Evolutionary conservation across 495 filamentous ascomycete genomes (phyloP), one percentile per base, ranked within the genome.

Genomic region (Aspergillus steynii): DNA sequence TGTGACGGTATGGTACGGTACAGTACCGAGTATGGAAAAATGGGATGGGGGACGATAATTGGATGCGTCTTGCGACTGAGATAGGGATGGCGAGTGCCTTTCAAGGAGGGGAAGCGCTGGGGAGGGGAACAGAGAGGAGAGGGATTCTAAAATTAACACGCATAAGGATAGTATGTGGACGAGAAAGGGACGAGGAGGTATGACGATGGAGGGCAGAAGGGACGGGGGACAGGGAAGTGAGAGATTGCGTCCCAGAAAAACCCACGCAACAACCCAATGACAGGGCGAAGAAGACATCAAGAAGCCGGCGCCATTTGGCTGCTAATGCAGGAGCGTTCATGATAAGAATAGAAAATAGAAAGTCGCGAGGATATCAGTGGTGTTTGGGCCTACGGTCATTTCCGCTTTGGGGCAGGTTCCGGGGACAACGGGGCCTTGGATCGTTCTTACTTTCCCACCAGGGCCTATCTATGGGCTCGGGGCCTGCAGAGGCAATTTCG

Each of bases 321-420:
- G 25, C 49, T 51, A 51, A 26, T 51, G 49, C 49, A 51, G 49
- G 25, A 51, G 49, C 8, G 25, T 51, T 51, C 20, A 20, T 25
- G 49, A 51, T 51, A 51, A 51, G 49, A 51, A 51, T 51, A 51
- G 49, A 51, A 51, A 51, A 26, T 26, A 20, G 8, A 51, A 51
- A 26, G 3, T 31, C 6, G 29, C 3, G 29, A 31, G 29, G 29
- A 31, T 31, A 31, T 31, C 29, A 31, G 29, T 31, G 29, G 29
- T 31, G 29, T 31, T 31, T 31, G 29, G 29, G 29, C 29, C 29
- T 31, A 31, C 29, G 29, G 29, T 31, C 29, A 31, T 31, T 31
- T 31, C 49, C 49, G 12, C 28, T 51, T 51, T 25, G 2, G 49
- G 25, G 7, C 9, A 12, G 8, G 5, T 51, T 51, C 49, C 49